Percentiles rank a stretch among this genome's conserved stretches.
These are phyloP conservation scores for Trichophyton benhamiae DNA, from an alignment of 2,329 filamentous ascomycete genomes.

Conservation along the genomic window DNA sequence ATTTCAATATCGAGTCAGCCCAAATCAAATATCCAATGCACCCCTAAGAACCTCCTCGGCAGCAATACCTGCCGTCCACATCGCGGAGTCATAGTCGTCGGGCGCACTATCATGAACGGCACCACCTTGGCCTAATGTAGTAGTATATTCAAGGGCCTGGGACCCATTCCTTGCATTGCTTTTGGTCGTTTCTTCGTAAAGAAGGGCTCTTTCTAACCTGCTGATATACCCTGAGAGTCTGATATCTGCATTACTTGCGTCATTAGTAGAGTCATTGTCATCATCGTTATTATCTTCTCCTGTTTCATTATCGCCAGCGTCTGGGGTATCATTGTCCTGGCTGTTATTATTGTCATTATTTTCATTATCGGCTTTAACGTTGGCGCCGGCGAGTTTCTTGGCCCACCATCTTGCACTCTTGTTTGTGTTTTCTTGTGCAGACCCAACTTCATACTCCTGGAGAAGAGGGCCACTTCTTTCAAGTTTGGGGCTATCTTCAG, in stretches of 20 bases:
- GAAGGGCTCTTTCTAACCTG: constrained; percentile 16
- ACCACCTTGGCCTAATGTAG: not conserved
- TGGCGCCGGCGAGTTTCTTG: not conserved
- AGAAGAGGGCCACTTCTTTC: not conserved
- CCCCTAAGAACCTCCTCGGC: constrained; percentile 13
- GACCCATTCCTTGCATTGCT: not conserved
- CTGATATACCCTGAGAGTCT: constrained; percentile 17
- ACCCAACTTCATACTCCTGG: not conserved
- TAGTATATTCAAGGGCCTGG: not conserved
- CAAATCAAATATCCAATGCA: constrained; percentile 6
- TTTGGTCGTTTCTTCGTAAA: constrained; percentile 14
- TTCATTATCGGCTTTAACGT: constrained; percentile 9
- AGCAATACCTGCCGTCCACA: constrained; percentile 14
- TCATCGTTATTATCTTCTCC: constrained; percentile 5
- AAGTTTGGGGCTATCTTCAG: constrained; percentile 8
- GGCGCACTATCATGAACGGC: not conserved
- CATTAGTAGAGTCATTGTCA: not conserved
- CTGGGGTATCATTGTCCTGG: not conserved
- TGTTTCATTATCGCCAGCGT: not conserved
- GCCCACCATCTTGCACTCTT: constrained; percentile 1
- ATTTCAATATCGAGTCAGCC: too few species aligned
- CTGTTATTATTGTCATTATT: not conserved
- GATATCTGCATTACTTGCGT: constrained; percentile 8
- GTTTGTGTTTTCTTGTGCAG: not conserved
- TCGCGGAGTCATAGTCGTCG: constrained; percentile 13